Conservation (phyloP, 768 basidiomycete genomes). For the Russula sp. region DNA sequence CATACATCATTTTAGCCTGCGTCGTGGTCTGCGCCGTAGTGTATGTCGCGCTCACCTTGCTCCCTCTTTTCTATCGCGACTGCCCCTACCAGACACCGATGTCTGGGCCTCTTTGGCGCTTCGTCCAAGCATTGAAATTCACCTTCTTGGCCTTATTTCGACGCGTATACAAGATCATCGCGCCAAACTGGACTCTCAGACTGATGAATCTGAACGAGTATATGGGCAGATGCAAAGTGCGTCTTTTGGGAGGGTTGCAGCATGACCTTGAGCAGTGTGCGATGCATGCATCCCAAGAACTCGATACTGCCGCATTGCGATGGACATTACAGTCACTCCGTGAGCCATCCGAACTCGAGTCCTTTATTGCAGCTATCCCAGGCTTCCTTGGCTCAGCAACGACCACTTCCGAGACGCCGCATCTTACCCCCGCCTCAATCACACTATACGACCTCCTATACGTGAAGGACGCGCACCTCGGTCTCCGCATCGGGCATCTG, state of each 20-base stretch:
- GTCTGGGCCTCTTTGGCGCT: constrained; percentile 5
- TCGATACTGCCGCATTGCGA: constrained; percentile 2
- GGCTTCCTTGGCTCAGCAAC: constrained; percentile 1
- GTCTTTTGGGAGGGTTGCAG: constrained; percentile 1
- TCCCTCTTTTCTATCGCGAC: constrained; percentile 11
- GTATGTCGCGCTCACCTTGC: not conserved
- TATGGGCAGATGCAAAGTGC: constrained; percentile 3
- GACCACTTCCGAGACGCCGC: constrained; percentile 2
- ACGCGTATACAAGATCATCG: not conserved
- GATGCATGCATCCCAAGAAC: not conserved
- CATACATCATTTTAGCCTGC: not conserved
- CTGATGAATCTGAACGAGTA: constrained; percentile 1
- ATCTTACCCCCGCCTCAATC: constrained; percentile 2
- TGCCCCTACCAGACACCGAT: constrained; percentile 14
- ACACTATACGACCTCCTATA: constrained; percentile 7
- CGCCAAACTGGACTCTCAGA: not conserved
- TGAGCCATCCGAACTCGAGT: constrained; percentile 13
- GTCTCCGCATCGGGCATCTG: constrained; percentile 14
- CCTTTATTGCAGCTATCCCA: constrained; percentile 11
- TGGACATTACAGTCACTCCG: constrained; percentile 15
- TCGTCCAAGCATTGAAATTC: not conserved
- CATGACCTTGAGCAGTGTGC: constrained; percentile 1
- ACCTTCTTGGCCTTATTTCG: not conserved
- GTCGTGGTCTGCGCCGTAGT: not conserved
- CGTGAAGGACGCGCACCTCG: not conserved